Base-by-base conservation (phyloP, 2,329 filamentous ascomycete species). In the Nothophaeocryptopus gaeumannii region DNA sequence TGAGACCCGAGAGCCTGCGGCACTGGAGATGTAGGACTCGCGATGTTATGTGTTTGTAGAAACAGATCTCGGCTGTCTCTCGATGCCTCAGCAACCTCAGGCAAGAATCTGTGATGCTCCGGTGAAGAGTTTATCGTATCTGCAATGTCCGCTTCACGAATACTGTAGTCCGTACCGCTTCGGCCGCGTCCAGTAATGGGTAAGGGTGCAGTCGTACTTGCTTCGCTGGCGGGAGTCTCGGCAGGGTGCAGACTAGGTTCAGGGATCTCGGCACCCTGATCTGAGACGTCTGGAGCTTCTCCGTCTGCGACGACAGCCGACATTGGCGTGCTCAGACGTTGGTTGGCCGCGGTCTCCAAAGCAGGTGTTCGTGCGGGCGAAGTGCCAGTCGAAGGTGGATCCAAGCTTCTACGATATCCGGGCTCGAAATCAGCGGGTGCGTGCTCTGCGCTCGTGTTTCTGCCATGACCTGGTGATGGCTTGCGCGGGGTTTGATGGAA, bases 281-380 rank as follows among this genome's bases (percentile, higher is more conserved):
- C 60, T 4, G 31, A 43, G 2, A 60, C 55, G 42, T 61, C 57
- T 32, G 60, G 56, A 12, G 57, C 50, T 30, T 62, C 60, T 12
- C 53, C 16, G 3, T 49, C 47, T n/a, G 39, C 50, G 32, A 61
- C 47, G 34, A 63, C 58, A 14, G 63, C 63, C 32, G 58, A 50
- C 55, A 65, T 56, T 2, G 62, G 59, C 13, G 51, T 53, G 39
- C 63, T 65, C 20, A 66, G 47, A 16, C 62, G 49, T 20, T 51
- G 53, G 35, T 53, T 45, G n/a, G 53, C 54, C 5, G 50, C 50
- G n/a, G 74, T 69, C 38, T 74, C 74, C 31, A 85, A 61, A 15
- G 74, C 71, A 3, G 82, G 81, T 30, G 74, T 78, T 40, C 78
- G 77, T n/a, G 81, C 82, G 30, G 82, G 82, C 50, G 80, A 84